Percentiles rank a stretch among this genome's conserved stretches.
Conservation (phyloP, 768 basidiomycete species). For the Pisolithus sp. region DNA sequence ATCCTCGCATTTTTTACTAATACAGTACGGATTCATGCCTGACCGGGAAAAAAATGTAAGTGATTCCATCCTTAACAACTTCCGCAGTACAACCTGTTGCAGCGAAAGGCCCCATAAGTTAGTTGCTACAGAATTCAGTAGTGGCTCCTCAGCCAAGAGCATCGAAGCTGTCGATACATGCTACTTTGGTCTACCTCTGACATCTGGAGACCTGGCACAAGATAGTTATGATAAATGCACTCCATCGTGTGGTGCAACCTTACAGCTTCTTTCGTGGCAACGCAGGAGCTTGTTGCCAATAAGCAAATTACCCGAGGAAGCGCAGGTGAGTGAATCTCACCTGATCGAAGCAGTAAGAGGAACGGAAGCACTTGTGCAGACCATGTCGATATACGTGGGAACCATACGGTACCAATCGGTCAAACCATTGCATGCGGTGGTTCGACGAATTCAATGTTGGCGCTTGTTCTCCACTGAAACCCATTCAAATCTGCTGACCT, state of each 20-base stretch:
- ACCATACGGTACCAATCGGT: conserved; percentile 34
- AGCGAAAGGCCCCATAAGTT: conserved; percentile 26
- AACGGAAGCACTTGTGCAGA: conserved; percentile 47
- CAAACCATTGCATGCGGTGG: conserved; percentile 36
- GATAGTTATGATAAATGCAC: background rate
- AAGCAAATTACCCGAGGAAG: conserved; percentile 4
- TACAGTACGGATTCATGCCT: conserved; percentile 62
- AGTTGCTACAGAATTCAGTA: no score
- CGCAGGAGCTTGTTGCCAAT: conserved; percentile 26
- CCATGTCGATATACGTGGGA: conserved; percentile 45
- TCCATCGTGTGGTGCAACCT: conserved; percentile 3
- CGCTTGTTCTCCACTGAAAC: background rate
- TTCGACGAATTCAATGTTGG: background rate
- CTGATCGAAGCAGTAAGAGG: conserved; percentile 44
- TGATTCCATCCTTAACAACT: background rate
- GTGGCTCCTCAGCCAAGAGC: background rate
- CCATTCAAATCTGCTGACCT: conserved; percentile 23
- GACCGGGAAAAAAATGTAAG: background rate
- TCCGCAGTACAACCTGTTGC: conserved; percentile 26
- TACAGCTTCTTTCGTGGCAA: conserved; percentile 40
- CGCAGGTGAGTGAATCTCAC: conserved; percentile 9
- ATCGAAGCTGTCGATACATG: conserved; percentile 66
- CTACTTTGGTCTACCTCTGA: conserved; percentile 45
- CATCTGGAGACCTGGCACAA: conserved; percentile 62
- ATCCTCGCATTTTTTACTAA: conserved; percentile 55